phyloP scores from a whole-genome alignment of 163 green algal species.

The Trebouxia gelatinosa region DNA sequence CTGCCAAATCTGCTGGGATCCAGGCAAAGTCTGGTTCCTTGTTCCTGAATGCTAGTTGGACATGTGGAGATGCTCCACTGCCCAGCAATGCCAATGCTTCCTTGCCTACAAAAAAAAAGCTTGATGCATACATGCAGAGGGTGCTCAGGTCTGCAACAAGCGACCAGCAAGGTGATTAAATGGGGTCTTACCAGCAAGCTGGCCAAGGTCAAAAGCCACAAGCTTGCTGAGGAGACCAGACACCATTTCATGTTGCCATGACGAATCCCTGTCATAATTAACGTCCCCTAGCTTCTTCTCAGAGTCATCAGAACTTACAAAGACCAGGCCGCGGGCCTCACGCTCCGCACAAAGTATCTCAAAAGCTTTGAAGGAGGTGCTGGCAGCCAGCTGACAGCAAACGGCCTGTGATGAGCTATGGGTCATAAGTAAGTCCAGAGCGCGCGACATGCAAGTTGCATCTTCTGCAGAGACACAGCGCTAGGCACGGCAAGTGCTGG shows the following conservation, averaged over 20 bases:
- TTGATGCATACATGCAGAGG: neutral
- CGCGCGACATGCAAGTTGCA: neutral
- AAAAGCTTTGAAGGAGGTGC: neutral
- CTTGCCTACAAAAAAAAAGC: constrained; percentile 7
- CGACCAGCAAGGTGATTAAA: neutral
- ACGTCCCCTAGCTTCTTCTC: neutral
- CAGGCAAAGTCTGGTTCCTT: constrained; percentile 18
- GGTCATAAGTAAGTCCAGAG: neutral
- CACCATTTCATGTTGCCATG: constrained; percentile 21
- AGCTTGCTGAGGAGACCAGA: neutral
- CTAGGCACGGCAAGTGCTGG: neutral
- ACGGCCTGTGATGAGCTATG: neutral
- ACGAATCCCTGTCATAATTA: neutral
- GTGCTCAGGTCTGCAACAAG: constrained; percentile 3
- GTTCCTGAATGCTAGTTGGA: neutral
- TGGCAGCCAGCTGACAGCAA: constrained; percentile 3
- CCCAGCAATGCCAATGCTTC: neutral
- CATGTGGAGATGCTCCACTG: constrained; percentile 6
- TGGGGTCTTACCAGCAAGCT: constrained; percentile 6
- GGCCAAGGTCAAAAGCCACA: neutral
- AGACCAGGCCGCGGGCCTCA: constrained; percentile 1
- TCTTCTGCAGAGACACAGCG: neutral
- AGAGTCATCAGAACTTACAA: neutral
- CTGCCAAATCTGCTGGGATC: constrained; percentile 1
- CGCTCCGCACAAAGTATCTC: neutral